These are phyloP conservation scores for Cytospora chrysosperma DNA, from an alignment of 2,329 filamentous ascomycete genomes.

Conservation along the genomic window DNA sequence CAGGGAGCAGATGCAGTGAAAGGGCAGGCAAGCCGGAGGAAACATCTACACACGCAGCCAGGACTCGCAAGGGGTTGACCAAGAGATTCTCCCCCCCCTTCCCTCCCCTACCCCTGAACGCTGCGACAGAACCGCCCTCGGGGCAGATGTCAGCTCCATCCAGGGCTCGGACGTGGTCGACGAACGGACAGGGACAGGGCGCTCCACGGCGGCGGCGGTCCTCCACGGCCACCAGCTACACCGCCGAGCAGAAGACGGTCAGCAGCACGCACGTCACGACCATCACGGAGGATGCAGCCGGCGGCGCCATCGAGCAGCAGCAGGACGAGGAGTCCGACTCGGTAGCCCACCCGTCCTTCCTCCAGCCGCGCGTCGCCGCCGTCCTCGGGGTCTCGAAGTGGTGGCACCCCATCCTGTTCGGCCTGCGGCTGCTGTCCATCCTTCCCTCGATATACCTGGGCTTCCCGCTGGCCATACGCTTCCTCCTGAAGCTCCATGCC, in stretches of 20 bases:
- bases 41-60: neutral
- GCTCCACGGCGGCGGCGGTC: constrained; percentile 4
- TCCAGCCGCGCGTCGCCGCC: constrained; percentile 77
- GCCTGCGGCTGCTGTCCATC: constrained; percentile 70
- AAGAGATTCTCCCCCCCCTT: neutral
- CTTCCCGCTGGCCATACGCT: constrained; percentile 64
- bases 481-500: constrained; percentile 62
- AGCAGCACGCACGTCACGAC: constrained; percentile 13
- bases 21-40: neutral
- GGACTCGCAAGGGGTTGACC: neutral
- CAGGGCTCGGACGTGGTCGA: constrained; percentile 24
- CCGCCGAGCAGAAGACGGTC: constrained; percentile 6
- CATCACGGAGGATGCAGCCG: neutral
- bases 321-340: constrained; percentile 8
- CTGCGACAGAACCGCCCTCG: neutral
- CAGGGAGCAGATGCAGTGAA: neutral
- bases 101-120: too few species aligned
- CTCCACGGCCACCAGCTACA: constrained; percentile 10
- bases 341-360: constrained; percentile 41
- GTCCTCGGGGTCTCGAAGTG: constrained; percentile 69
- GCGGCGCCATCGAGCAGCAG: too few species aligned
- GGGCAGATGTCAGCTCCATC: constrained; percentile 21
- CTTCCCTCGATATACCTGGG: constrained; percentile 72
- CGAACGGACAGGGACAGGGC: constrained; percentile 17
- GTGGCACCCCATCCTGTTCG: constrained; percentile 73